Base-by-base conservation (phyloP, 2,329 filamentous ascomycete genomes). In the Talaromyces verruculosus region DNA sequence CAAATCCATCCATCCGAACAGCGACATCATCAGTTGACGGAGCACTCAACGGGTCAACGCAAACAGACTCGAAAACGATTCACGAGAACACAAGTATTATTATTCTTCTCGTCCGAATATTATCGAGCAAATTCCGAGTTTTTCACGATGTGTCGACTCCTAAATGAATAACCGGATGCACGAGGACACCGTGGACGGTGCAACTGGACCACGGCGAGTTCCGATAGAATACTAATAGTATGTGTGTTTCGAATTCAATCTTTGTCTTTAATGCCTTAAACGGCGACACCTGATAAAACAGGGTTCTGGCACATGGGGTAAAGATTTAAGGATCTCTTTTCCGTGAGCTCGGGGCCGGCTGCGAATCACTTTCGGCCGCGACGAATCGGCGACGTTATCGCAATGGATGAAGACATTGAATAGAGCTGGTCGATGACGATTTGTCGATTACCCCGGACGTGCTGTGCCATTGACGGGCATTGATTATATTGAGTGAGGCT, bases 321-420 rank as follows among this genome's bases (percentile, higher is more conserved):
- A 28, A 49, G 5, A 15, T 25, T 28, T 51, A 39, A 37, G 25
- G 41, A 61, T 61, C 8, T 47, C 58, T 61, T 47, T 47, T 61
- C 28, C 22, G n/a, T 37, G 58, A 61, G 39, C 37, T 61, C 58
- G 58, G 58, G 39, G 58, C 58, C 58, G 58, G 41, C 41, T 19
- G 37, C 7, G n/a, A 61, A 47, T 45, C 28, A n/a, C 17, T 45
- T n/a, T 39, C 13, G n/a, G 25, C 55, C 33, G 33, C 25, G 3
- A 25, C 33, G 55, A 39, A 58, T 58, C 55, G 35, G 53, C 33
- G 30, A 15, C 1, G 1, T 6, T 13, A n/a, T 37, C 11, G 13
- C 47, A 8, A 17, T 10, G 13, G 6, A 51, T 51, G 13, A 25
- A 3, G 25, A 25, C 25, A 25, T 25, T 25, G 25, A 51, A 51